Evolutionary conservation across 208 protist species (phyloP).

Genomic region (Lotmaria passim): DNA sequence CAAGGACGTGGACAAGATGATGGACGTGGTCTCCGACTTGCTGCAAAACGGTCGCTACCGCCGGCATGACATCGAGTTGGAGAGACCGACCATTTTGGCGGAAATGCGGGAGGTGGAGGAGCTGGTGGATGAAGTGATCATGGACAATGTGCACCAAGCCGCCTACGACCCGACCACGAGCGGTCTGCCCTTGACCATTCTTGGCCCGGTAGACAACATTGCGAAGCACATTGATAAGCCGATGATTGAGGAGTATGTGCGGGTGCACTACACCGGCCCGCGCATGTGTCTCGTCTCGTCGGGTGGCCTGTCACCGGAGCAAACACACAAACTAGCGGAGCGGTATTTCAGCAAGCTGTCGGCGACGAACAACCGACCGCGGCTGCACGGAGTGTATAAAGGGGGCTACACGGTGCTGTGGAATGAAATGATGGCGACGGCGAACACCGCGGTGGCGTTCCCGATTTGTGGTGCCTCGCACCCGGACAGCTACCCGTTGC

Average conservation of each 20-base stretch:
- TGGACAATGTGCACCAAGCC: slow-evolving; percentile 96
- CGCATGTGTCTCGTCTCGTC: slow-evolving; percentile 97
- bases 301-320: slow-evolving; percentile 95
- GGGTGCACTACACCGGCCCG: slow-evolving; percentile 96
- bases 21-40: slow-evolving; percentile 97
- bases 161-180: slow-evolving; percentile 93
- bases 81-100: slow-evolving; percentile 95
- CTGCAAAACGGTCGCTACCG: slow-evolving; percentile 93
- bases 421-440: slow-evolving; percentile 80
- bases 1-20: slow-evolving; percentile 91
- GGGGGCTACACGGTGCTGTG: slow-evolving; percentile 78
- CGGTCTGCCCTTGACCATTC: slow-evolving; percentile 96
- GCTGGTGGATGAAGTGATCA: slow-evolving; percentile 95
- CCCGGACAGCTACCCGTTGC: slow-evolving; percentile 92
- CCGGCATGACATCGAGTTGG: slow-evolving; percentile 88
- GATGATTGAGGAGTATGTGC: slow-evolving; percentile 93
- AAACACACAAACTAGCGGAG: slow-evolving; percentile 91
- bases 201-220: slow-evolving; percentile 98
- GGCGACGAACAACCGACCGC: slow-evolving; percentile 63
- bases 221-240: slow-evolving; percentile 84
- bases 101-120: slow-evolving; percentile 97
- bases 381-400: slow-evolving; percentile 59
- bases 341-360: slow-evolving; percentile 90
- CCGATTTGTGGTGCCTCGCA: slow-evolving; percentile 88
- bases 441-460: slow-evolving; percentile 85